Conservation (phyloP, 2,329 filamentous ascomycete genomes). For the Paraconiothyrium brasiliense region DNA sequence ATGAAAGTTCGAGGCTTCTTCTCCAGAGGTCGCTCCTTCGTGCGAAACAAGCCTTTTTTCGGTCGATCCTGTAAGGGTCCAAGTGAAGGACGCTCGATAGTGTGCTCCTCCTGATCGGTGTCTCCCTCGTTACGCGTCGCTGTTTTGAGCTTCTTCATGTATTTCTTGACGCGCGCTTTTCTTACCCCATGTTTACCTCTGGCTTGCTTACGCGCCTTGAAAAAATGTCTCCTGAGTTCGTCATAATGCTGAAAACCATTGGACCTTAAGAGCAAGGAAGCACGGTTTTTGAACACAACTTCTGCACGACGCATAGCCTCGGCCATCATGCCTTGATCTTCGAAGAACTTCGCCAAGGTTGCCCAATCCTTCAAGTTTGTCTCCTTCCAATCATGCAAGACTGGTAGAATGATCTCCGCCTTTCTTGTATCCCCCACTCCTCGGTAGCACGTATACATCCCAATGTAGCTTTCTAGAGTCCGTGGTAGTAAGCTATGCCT, state of each 20-base stretch:
- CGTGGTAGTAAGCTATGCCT: slow-evolving; percentile 34
- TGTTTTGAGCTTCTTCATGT: slow-evolving; percentile 37
- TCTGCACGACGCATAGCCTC: slow-evolving; percentile 57
- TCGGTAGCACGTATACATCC: slow-evolving; percentile 70
- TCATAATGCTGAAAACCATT: slow-evolving; percentile 42
- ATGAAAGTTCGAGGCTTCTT: slow-evolving; percentile 40
- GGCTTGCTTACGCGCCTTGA: slow-evolving; percentile 35
- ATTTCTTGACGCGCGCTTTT: slow-evolving; percentile 38
- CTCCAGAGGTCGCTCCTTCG: slow-evolving; percentile 25
- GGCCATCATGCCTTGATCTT: slow-evolving; percentile 71
- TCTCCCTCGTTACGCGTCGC: slow-evolving; percentile 28
- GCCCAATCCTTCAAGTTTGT: slow-evolving; percentile 79
- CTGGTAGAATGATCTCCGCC: slow-evolving; percentile 80
- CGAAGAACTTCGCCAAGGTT: slow-evolving; percentile 85
- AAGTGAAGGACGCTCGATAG: slow-evolving; percentile 30
- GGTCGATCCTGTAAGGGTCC: slow-evolving; percentile 31
- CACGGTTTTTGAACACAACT: slow-evolving; percentile 76
- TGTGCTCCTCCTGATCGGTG: slow-evolving; percentile 29
- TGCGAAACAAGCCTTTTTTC: slow-evolving; percentile 41
- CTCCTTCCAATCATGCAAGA: slow-evolving; percentile 75
- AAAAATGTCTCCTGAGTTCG: slow-evolving; percentile 39
- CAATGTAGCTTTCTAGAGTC: slow-evolving; percentile 42
- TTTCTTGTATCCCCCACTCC: slow-evolving; percentile 69
- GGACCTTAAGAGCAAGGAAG: slow-evolving; percentile 56
- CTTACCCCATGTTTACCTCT: slow-evolving; percentile 39